Base-by-base conservation (phyloP, 1,284 basidiomycete species). In the Trichosporon ovoides region DNA sequence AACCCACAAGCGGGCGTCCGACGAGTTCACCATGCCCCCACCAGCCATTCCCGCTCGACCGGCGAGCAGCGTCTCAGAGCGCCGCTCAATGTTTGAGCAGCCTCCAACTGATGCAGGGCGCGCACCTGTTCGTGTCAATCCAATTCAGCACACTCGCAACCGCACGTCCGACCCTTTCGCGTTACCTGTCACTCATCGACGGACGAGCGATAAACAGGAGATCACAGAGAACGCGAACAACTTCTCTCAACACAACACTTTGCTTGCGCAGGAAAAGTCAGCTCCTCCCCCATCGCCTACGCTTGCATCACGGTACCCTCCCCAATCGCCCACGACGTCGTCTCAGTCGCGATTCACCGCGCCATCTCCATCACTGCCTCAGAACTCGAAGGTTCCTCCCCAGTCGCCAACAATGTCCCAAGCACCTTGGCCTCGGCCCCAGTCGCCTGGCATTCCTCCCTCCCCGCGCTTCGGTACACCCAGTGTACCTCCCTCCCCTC, bases 101-200 rank as follows among this genome's bases (percentile, higher is more conserved):
- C 37, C 37, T 18, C 14, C 43, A 28, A 24, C 13, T 22, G 43
- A 16, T 28, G 43, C 14, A 22, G 20, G 20, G 20, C 40, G 24
- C 20, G 22, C 40, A 16, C 43, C 24, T 3, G 20, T 14, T 22
- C 24, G 43, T 7, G 43, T 22, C 43, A 22, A 48, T 48, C 43
- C 43, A 16, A 31, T 48, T 24, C 43, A 48, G 24, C 28, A 28
- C 22, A 22, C 43, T 22, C 43, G 28, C 43, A 5, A 10, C 6
- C 43, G 43, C 43, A 22, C 43, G 7, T 22, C 38, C 24, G 43
- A 48, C 43, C 43, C 43, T 48, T 48, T 48, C 43, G 43, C 43
- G 43, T 48, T 48, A 48, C 43, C 43, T 12, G 43, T 48, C 43
- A 48, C 43, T 16, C 43, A 48, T 19, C 43, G 43, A 5, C 43